Conservation (phyloP, 73 alveolate genomes). For the Stentor roeselii region DNA sequence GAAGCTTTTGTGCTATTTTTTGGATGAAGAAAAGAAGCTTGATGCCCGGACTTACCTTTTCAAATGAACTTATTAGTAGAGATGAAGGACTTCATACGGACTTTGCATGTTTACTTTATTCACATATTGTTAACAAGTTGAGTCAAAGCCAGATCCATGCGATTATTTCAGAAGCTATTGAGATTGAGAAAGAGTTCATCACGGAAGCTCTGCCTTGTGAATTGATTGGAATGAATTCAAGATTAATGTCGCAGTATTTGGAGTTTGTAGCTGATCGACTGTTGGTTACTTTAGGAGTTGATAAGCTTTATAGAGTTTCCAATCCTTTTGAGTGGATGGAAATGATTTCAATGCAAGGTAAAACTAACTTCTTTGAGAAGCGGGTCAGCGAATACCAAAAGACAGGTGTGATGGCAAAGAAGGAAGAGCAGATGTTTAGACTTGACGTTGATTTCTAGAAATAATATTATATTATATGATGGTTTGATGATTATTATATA, state of each 20-base stretch:
- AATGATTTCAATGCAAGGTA: slow-evolving; percentile 89
- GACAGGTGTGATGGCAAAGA: slow-evolving; percentile 60
- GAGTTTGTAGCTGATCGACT: slow-evolving; percentile 94
- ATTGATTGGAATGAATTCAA: slow-evolving; percentile 82
- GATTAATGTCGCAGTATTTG: slow-evolving; percentile 79
- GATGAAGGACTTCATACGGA: slow-evolving; percentile 98
- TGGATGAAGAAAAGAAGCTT: slow-evolving; percentile 95
- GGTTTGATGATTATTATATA: too few species aligned
- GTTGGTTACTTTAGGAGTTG: slow-evolving; percentile 71
- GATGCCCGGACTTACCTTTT: slow-evolving; percentile 97
- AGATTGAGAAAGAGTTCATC: slow-evolving; percentile 85
- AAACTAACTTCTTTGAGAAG: slow-evolving; percentile 94
- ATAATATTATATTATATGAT: too few species aligned
- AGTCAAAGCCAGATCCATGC: slow-evolving; percentile 71
- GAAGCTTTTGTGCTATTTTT: slow-evolving; percentile 87
- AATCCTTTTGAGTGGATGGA: slow-evolving; percentile 99
- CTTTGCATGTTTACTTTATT: slow-evolving; percentile 91
- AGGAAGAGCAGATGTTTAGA: slow-evolving; percentile 38
- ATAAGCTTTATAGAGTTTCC: slow-evolving; percentile 61
- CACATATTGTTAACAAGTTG: slow-evolving; percentile 69
- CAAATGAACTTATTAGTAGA: slow-evolving; percentile 83
- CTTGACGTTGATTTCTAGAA: slow-evolving; percentile 37
- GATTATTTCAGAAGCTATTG: slow-evolving; percentile 86
- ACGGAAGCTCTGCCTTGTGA: slow-evolving; percentile 77
- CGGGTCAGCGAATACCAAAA: slow-evolving; percentile 79